Evolutionary conservation across 2,329 filamentous ascomycete genomes (phyloP).

Genomic region (Curvularia sp.): DNA sequence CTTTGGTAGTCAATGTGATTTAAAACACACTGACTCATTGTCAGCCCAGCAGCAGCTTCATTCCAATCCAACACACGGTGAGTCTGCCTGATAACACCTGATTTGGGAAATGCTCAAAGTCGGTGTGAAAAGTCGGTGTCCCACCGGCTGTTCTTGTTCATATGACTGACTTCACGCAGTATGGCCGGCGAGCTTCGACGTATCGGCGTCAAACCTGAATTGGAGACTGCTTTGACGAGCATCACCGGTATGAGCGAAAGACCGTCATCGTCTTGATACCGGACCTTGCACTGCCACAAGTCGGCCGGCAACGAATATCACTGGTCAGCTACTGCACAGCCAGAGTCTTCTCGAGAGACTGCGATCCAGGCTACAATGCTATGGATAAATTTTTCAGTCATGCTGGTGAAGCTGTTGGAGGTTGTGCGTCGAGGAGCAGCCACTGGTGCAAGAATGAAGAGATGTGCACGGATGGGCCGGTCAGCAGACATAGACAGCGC

Average conservation of each 20-base stretch:
- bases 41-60: not conserved
- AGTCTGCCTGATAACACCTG: constrained; percentile 2
- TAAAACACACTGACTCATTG: not conserved
- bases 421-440: not conserved
- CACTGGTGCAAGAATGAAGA: not conserved
- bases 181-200: not conserved
- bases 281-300: not conserved
- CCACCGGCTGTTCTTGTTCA: not conserved
- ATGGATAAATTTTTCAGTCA: not conserved
- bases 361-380: not conserved
- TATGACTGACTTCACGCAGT: constrained; percentile 1
- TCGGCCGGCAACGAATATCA: too few species aligned
- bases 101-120: not conserved
- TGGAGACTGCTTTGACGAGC: not conserved
- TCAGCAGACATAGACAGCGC: not conserved
- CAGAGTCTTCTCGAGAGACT: not conserved
- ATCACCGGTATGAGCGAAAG: not conserved
- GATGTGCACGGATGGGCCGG: not conserved
- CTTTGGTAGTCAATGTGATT: not conserved
- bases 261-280: not conserved
- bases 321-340: not conserved
- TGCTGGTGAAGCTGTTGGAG: not conserved
- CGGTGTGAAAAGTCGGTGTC: not conserved
- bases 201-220: not conserved
- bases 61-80: not conserved